Conservation (phyloP, 2,329 filamentous ascomycete species). For the Botrytis galanthina region DNA sequence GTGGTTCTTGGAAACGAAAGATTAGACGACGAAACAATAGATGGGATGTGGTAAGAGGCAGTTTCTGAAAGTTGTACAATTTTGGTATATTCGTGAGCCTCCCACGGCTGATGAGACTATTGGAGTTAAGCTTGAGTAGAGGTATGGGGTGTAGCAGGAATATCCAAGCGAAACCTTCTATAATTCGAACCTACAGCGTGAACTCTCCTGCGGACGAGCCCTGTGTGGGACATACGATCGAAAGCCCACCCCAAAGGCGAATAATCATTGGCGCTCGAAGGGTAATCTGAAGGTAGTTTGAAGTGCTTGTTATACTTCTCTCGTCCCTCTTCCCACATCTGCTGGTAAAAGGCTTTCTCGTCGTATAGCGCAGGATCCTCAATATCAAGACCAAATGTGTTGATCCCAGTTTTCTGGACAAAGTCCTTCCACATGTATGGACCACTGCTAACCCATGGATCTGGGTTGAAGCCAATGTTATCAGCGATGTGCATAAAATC, state of each 20-base stretch:
- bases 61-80: background rate
- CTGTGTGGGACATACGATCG: background rate
- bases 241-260: background rate
- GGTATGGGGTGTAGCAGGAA: background rate
- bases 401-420: conserved; percentile 2
- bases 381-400: conserved; percentile 3
- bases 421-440: conserved; percentile 14
- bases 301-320: background rate
- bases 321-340: background rate
- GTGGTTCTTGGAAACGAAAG: background rate
- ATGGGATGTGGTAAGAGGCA: background rate
- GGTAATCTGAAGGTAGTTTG: fast-evolving
- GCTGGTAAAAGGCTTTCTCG: background rate
- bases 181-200: background rate
- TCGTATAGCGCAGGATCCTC: conserved; percentile 2
- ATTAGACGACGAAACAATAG: background rate
- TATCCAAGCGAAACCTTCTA: background rate
- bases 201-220: background rate
- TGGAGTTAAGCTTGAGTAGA: background rate
- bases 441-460: conserved; percentile 5
- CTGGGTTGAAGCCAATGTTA: background rate
- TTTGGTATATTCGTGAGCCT: background rate
- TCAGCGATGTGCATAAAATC: background rate
- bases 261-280: background rate
- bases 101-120: too few species aligned